Evolutionary conservation across 2,329 filamentous ascomycete genomes (phyloP).

Genomic region (Epichloe bromicola): DNA sequence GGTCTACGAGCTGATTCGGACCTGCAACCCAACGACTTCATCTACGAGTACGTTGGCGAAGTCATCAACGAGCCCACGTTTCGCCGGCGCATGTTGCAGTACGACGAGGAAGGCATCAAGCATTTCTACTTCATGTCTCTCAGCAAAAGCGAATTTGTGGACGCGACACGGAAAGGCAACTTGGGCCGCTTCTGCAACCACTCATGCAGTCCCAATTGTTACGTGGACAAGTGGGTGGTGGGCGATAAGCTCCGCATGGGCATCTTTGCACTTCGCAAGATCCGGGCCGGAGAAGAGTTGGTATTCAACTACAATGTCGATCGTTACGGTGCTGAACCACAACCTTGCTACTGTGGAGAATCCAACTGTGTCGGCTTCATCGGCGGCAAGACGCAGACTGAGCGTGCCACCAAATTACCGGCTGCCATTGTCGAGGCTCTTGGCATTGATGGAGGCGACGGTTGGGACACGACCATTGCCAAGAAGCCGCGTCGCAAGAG

Average conservation of each 20-base stretch:
- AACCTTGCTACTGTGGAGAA: conserved; percentile 93
- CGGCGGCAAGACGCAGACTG: conserved; percentile 93
- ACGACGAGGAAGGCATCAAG: conserved; percentile 92
- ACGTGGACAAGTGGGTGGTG: conserved; percentile 99
- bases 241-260: conserved; percentile 97
- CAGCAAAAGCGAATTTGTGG: conserved; percentile 90
- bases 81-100: conserved; percentile 78
- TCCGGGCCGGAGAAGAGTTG: conserved; percentile 82
- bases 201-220: conserved; percentile 97
- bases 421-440: conserved; percentile 85
- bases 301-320: conserved; percentile 99
- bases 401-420: conserved; percentile 83
- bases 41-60: conserved; percentile 97
- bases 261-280: conserved; percentile 80
- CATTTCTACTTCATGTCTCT: conserved; percentile 99
- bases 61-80: conserved; percentile 91
- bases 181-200: conserved; percentile 97
- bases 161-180: conserved; percentile 93
- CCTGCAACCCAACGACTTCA: conserved; percentile 74
- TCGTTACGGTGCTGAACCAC: conserved; percentile 89
- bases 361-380: conserved; percentile 93
- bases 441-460: conserved; percentile 83
- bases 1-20: conserved; percentile 73
- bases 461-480: conserved; percentile 80
- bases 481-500: conserved; percentile 92